phyloP scores from a whole-genome alignment of 805 yeast species.

The Priceomyces medius region DNA sequence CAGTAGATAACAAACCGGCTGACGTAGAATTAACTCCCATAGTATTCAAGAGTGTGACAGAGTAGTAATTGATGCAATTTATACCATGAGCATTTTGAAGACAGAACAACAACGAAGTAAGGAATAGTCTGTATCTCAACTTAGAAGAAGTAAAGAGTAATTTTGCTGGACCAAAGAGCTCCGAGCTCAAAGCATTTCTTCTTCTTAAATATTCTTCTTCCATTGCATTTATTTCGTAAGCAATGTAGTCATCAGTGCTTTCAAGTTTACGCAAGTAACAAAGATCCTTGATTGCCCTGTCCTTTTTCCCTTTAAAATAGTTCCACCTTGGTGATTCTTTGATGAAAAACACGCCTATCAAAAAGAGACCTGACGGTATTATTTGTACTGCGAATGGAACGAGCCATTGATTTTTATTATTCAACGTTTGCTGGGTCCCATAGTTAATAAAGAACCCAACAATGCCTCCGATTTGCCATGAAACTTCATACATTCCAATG shows the following conservation, averaged over 20 bases:
- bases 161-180: constrained; percentile 39
- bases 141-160: constrained; percentile 28
- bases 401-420: constrained; percentile 26
- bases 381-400: constrained; percentile 39
- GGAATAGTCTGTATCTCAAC: constrained; percentile 32
- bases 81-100: constrained; percentile 50
- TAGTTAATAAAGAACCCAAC: constrained; percentile 38
- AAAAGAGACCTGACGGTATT: constrained; percentile 34
- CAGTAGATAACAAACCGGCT: constrained; percentile 49
- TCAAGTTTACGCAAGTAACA: constrained; percentile 39
- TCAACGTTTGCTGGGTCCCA: constrained; percentile 24
- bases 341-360: constrained; percentile 30
- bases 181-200: constrained; percentile 32
- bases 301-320: constrained; percentile 27
- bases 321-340: constrained; percentile 38
- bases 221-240: constrained; percentile 36
- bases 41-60: constrained; percentile 50
- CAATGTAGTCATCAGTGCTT: constrained; percentile 37
- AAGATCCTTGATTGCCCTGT: constrained; percentile 32
- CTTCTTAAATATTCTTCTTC: constrained; percentile 20
- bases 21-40: constrained; percentile 47
- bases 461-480: constrained; percentile 39
- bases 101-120: constrained; percentile 37
- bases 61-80: constrained; percentile 51
- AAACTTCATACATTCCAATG: constrained; percentile 31